Evolutionary conservation across 2,329 filamentous ascomycete genomes (phyloP).

Genomic region (Mycocentrospora acerina): DNA sequence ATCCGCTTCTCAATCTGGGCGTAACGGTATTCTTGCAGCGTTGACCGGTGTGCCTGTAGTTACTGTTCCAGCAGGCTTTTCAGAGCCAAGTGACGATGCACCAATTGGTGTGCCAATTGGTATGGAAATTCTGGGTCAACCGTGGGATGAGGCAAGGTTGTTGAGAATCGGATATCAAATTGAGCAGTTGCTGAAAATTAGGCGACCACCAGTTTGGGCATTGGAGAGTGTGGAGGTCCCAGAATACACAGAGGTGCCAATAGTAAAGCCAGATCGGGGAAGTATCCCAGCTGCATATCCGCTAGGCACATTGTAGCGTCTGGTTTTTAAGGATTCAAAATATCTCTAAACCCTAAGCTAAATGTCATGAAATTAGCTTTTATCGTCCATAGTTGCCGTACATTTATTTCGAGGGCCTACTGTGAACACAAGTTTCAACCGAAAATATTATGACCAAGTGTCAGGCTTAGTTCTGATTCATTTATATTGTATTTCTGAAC

Average conservation of each 20-base stretch:
- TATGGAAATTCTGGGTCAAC: conserved; percentile 62
- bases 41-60: conserved; percentile 57
- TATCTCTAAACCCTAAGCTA: no score
- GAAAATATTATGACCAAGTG: no score
- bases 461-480: no score
- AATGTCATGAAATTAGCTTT: no score
- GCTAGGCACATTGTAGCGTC: conserved; percentile 46
- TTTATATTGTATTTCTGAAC: no score
- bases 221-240: conserved; percentile 41
- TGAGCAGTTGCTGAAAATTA: conserved; percentile 49
- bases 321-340: no score
- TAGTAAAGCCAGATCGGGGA: conserved; percentile 44
- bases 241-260: conserved; percentile 48
- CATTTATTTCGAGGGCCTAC: no score
- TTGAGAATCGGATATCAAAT: conserved; percentile 57
- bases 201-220: conserved; percentile 52
- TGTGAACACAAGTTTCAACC: no score
- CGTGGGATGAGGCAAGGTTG: conserved; percentile 58
- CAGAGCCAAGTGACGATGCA: conserved; percentile 50
- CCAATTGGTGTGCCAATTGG: conserved; percentile 63
- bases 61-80: conserved; percentile 58
- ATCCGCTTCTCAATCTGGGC: conserved; percentile 57
- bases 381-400: no score
- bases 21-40: conserved; percentile 60
- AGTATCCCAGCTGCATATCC: conserved; percentile 53